Base-by-base conservation (phyloP, 768 basidiomycete species). In the Cystobasidiopsis lactophilus region DNA sequence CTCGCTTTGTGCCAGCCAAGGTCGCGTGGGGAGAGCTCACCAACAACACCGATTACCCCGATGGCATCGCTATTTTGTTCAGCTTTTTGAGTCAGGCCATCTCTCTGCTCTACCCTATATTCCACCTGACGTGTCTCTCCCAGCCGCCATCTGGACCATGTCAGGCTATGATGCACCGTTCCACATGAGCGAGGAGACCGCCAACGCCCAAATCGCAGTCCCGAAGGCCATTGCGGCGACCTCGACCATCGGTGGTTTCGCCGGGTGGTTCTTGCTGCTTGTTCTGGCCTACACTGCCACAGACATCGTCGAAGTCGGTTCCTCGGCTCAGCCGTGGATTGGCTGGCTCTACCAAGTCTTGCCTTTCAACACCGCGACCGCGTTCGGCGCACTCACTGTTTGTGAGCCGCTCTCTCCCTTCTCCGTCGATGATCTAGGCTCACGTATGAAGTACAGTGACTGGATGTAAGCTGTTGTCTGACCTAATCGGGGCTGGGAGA, bases 161-260 rank as follows among this genome's bases (percentile, higher is more conserved):
- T 50, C 47, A 21, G 56, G 56, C 11, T 57, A 57, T 40, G 56
- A 54, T 35, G 56, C 52, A 18, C 52, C 56, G 2, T 57, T 57
- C 52, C 56, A 57, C 45, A 26, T 57, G 26, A 38, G 43, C 23
- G 52, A 57, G 41, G 56, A 57, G 40, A 53, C 52, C 41, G 37
- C 39, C 27, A 57, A 57, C 27, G 46, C 52, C 3, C 52, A 53
- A 10, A 54, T 57, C 48, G 56, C 56, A 11, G 50, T 52, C 5
- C 56, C 56, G 5, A 46, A 52, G 2, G 56, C 56, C 2, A 57
- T 57, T 38, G 52, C 50, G 3, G 5, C 50, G 29, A 57, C 56
- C 14, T 44, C 56, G 4, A 52, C 52, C 9, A 49, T 41, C 23
- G 56, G 56, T 3, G 56, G 52, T 3, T 18, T 53, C 16, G 21